Evolutionary conservation across 257 asterid genomes (phyloP), one percentile per base, ranked within the genome.

Genomic region (Gynochthodes officinalis): DNA sequence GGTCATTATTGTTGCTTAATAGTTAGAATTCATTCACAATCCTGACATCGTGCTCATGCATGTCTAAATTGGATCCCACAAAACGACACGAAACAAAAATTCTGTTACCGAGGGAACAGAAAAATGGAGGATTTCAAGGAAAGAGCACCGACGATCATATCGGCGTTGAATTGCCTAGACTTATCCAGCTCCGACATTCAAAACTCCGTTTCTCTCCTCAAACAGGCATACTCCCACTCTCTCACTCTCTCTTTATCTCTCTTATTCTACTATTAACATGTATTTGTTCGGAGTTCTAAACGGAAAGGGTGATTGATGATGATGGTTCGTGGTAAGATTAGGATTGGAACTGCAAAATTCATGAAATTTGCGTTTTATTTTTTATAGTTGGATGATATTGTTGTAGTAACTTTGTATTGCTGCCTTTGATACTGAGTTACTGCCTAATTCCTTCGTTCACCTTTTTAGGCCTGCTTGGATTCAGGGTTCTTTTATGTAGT

Each of bases 401-500:
- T 2, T 16, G 8, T 50, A 18, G 0, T 50, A 5, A 18, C 8
- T 50, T n/a, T 21, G 16, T 50, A 50, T 50, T 27, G 57, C 6
- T 50, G 14, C 5, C 11, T 4, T 15, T 46, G 50, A n/a, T n/a
- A n/a, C n/a, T n/a, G n/a, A n/a, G n/a, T n/a, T n/a, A n/a, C n/a
- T n/a, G n/a, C n/a, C 48, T 49, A 30, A 65, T 59, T n/a, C 67
- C 46, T 63, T 68, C 39, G 52, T 13, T 65, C 39, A 68, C 44
- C 35, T 7, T 32, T 74, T 8, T 70, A 94, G 99, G 95, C 98
- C 58, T 89, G 98, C 87, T 74, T 87, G 57, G 97, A 88, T 80
- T 88, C 93, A 57, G 95, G 99, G 28, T 91, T 94, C 87, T 94
- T 94, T 83, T 89, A 87, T 84, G 87, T 91, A 15, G 80, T 82